Percentiles rank a stretch among this genome's conserved stretches.
Conservation (phyloP, 441 rosid species). For the California macrophylla region DNA sequence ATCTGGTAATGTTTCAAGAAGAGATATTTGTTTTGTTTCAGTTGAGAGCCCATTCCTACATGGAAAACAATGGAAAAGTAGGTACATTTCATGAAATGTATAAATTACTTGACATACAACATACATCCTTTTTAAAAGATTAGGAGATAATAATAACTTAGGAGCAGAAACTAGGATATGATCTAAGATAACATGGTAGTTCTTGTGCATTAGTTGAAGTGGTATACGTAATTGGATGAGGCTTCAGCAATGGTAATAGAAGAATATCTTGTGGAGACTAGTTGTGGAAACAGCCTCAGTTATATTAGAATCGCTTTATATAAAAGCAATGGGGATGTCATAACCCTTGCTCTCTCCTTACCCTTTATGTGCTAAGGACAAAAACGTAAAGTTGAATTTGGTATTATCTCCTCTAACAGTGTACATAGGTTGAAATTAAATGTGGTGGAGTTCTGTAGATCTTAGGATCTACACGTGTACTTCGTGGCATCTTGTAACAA, state of each 20-base stretch:
- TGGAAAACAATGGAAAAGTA: constrained; percentile 6
- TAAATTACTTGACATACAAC: neutral
- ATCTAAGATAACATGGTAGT: neutral
- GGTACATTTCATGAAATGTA: neutral
- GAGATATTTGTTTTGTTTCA: constrained; percentile 53
- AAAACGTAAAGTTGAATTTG: too few species aligned
- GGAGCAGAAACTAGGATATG: neutral
- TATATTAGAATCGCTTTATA: neutral
- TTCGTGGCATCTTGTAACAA: neutral
- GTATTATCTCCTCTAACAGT: neutral
- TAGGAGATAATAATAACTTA: neutral
- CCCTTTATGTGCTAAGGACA: too few species aligned
- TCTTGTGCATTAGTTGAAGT: neutral
- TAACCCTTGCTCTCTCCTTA: neutral
- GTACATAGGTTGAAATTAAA: neutral
- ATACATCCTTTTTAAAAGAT: neutral
- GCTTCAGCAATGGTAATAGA: neutral
- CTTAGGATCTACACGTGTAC: neutral
- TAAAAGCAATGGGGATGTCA: neutral
- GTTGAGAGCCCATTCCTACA: constrained; percentile 80
- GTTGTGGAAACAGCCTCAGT: neutral
- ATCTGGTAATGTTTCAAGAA: constrained; percentile 93
- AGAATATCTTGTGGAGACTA: neutral
- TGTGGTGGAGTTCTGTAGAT: neutral
- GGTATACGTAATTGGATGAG: constrained; percentile 1